Evolutionary conservation across 2,329 filamentous ascomycete species (phyloP).

Genomic region (Fusarium tanahbumbuense): DNA sequence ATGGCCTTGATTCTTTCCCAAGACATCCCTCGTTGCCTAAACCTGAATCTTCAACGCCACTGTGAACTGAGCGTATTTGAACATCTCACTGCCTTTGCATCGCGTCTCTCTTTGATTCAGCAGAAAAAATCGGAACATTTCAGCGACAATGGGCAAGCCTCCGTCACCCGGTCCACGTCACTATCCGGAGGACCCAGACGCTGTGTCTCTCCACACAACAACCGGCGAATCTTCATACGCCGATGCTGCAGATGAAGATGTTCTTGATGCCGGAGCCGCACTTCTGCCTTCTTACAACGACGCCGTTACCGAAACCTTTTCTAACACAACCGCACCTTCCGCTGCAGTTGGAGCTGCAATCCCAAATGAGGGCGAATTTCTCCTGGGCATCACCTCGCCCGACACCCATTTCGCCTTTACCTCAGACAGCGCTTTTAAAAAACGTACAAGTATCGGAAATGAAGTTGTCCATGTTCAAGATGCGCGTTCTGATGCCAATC

Average conservation of each 20-base stretch:
- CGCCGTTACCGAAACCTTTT: not conserved
- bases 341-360: not conserved
- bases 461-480: slow-evolving; percentile 32
- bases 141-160: slow-evolving; percentile 12
- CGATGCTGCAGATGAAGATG: slow-evolving; percentile 13
- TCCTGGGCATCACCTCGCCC: slow-evolving; percentile 3
- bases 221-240: slow-evolving; percentile 17
- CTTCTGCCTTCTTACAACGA: slow-evolving; percentile 14
- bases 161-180: not conserved
- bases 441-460: slow-evolving; percentile 31
- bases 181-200: slow-evolving; percentile 36
- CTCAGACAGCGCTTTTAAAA: slow-evolving; percentile 26
- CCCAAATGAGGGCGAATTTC: not conserved
- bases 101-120: too few relatives aligned
- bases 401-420: slow-evolving; percentile 20
- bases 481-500: slow-evolving; percentile 30
- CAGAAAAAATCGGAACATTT: accelerated
- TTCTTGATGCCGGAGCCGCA: not conserved
- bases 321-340: accelerated
- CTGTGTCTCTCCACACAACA: slow-evolving; percentile 38
- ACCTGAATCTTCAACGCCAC: not conserved
- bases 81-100: accelerated
- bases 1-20: not conserved
- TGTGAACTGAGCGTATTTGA: not conserved
- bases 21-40: not conserved